A percentile compares a stretch with the other conserved stretches of the same genome.
These are phyloP conservation scores for Trypanosoma mega DNA, from an alignment of 208 protist genomes.

Conservation along the genomic window DNA sequence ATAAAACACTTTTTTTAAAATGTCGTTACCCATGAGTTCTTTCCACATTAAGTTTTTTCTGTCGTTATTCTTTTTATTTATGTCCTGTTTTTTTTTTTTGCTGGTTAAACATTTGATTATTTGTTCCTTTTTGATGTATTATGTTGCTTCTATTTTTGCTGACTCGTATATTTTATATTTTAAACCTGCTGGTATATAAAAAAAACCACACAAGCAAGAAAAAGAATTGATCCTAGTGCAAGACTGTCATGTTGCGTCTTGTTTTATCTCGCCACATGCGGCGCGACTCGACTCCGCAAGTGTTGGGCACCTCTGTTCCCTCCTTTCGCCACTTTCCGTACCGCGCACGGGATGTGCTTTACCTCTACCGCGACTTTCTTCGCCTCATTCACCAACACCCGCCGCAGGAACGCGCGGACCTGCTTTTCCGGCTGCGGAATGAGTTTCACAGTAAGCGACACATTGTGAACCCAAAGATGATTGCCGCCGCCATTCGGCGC, in stretches of 20 bases:
- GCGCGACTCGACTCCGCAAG: conserved; percentile 33
- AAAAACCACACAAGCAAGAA: too few species aligned
- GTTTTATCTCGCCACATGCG: not conserved
- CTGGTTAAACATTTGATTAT: not conserved
- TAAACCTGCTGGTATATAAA: too few species aligned
- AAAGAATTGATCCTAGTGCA: too few species aligned
- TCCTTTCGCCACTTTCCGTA: conserved; percentile 76
- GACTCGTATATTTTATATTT: too few species aligned
- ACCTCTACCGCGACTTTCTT: conserved; percentile 77
- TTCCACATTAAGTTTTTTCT: too few species aligned
- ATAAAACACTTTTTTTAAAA: too few species aligned
- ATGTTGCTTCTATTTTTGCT: not conserved
- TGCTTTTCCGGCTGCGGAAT: conserved; percentile 77
- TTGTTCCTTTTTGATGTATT: conserved; percentile 15
- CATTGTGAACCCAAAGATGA: conserved; percentile 53
- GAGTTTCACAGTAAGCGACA: conserved; percentile 75
- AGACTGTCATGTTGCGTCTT: conserved; percentile 14
- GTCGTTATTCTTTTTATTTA: not conserved
- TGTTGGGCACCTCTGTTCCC: conserved; percentile 70
- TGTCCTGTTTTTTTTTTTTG: conserved; percentile 19
- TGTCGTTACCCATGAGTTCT: too few species aligned
- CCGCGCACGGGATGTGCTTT: conserved; percentile 55
- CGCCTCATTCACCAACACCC: conserved; percentile 77
- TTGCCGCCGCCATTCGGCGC: conserved; percentile 60
- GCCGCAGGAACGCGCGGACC: conserved; percentile 60